Conservation (phyloP, 2,329 filamentous ascomycete species). For the Aspergillus udagawae region DNA sequence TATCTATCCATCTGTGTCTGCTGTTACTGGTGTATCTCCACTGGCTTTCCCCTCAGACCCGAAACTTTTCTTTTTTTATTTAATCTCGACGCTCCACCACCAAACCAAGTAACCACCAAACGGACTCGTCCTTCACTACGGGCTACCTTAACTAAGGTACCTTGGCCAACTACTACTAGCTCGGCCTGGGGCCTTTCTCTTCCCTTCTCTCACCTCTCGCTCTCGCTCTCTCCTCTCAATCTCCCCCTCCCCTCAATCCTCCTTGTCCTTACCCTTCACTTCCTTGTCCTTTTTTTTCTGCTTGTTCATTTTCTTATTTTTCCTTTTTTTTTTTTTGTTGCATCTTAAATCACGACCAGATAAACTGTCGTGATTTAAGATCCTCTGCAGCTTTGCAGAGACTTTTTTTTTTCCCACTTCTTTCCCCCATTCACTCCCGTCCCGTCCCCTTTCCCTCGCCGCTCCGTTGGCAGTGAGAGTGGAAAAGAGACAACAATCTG, state of each 20-base stretch:
- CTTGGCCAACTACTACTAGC: not conserved
- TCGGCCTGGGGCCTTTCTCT: conserved; percentile 12
- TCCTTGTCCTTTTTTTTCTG: conserved; percentile 12
- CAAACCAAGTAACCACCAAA: conserved; percentile 10
- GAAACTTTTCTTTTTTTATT: conserved; percentile 23
- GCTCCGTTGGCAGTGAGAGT: conserved; percentile 25
- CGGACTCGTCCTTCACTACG: conserved; percentile 13
- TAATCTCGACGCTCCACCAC: conserved; percentile 29
- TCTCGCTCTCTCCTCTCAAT: conserved; percentile 22
- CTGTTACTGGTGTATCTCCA: not conserved
- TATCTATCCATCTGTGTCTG: not conserved
- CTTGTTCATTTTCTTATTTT: conserved; percentile 11
- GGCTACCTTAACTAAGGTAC: conserved; percentile 1
- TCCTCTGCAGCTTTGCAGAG: conserved; percentile 20
- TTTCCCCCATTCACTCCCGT: conserved; percentile 4
- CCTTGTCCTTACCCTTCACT: conserved; percentile 13
- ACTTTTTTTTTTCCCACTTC: conserved; percentile 17
- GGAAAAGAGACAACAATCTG: conserved; percentile 13
- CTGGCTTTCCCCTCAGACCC: conserved; percentile 13
- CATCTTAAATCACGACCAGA: conserved; percentile 30
- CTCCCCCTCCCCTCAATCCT: conserved; percentile 11
- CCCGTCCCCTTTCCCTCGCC: conserved; percentile 17
- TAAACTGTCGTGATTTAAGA: conserved; percentile 22
- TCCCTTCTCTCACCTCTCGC: conserved; percentile 23
- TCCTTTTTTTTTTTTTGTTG: conserved; percentile 17